A percentile compares a stretch with the other conserved stretches of the same genome.
phyloP scores from a whole-genome alignment of 2,329 filamentous ascomycete species.

The Emergomyces orientalis region DNA sequence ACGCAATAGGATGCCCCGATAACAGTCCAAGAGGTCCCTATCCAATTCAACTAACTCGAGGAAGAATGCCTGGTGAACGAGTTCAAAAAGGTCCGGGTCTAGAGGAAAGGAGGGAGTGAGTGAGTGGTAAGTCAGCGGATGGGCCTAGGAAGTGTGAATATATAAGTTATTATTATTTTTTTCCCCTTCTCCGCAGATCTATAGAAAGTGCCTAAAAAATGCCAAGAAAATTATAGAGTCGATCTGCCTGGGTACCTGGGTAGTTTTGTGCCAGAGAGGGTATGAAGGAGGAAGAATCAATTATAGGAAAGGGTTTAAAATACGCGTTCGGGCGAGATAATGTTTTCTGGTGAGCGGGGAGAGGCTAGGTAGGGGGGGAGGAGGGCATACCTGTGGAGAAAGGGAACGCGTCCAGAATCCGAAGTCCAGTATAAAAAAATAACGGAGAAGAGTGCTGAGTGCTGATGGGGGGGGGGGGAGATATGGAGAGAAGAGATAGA shows the following conservation, averaged over 20 bases:
- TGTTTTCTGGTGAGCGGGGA: not conserved
- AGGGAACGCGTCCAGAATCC: not conserved
- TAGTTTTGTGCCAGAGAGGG: not conserved
- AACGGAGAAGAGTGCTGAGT: not conserved
- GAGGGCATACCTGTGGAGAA: not conserved
- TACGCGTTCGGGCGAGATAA: constrained; percentile 1
- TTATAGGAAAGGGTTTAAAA: not conserved
- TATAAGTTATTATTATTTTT: not conserved
- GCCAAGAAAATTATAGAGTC: not conserved
- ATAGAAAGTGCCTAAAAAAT: too few relatives aligned
- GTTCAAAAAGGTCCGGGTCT: not conserved
- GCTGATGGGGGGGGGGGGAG: not conserved
- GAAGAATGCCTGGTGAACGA: not conserved
- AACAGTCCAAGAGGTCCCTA: not conserved
- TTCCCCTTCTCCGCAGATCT: not conserved
- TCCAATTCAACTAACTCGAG: not conserved
- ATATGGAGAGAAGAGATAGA: constrained; percentile 12
- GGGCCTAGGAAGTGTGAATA: not conserved
- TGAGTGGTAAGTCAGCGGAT: not conserved
- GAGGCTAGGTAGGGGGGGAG: not conserved
- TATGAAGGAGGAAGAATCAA: not conserved
- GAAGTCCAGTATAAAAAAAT: not conserved
- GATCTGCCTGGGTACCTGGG: not conserved
- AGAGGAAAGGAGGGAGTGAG: not conserved
- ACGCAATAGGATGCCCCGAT: not conserved